Conservation (phyloP, 495 filamentous ascomycete species). For the Trichoderma virens region DNA sequence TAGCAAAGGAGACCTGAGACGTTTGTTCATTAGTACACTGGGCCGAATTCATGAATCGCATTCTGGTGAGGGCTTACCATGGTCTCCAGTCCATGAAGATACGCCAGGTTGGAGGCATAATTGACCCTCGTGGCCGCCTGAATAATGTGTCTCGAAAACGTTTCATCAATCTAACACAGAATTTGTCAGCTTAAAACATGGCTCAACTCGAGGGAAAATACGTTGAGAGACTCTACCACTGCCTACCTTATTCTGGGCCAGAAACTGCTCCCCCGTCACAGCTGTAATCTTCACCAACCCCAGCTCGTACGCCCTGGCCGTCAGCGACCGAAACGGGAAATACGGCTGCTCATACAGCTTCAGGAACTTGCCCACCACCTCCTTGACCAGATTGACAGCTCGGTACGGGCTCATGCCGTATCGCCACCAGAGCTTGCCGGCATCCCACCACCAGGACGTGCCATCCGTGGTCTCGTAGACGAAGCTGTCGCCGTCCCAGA, state of each 20-base stretch:
- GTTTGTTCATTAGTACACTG: slow-evolving; percentile 10
- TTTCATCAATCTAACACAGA: slow-evolving; percentile 43
- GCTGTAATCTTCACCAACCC: slow-evolving; percentile 58
- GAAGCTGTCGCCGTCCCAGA: slow-evolving; percentile 76
- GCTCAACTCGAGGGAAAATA: too few relatives aligned
- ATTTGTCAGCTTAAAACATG: not conserved
- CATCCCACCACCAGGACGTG: slow-evolving; percentile 65
- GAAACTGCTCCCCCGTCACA: slow-evolving; percentile 61
- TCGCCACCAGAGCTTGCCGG: slow-evolving; percentile 70
- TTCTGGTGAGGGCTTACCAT: slow-evolving; percentile 59
- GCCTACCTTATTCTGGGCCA: slow-evolving; percentile 55
- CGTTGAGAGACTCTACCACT: too few relatives aligned
- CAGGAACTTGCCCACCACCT: slow-evolving; percentile 64
- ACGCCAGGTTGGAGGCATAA: slow-evolving; percentile 78
- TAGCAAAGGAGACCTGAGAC: slow-evolving; percentile 56
- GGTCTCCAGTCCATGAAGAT: slow-evolving; percentile 83
- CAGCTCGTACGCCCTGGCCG: slow-evolving; percentile 53
- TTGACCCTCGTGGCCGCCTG: slow-evolving; percentile 93
- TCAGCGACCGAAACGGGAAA: slow-evolving; percentile 78
- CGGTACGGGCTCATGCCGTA: slow-evolving; percentile 75
- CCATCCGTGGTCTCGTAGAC: slow-evolving; percentile 51
- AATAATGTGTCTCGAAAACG: slow-evolving; percentile 75
- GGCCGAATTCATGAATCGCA: not conserved
- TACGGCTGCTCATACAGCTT: slow-evolving; percentile 70
- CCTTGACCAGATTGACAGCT: slow-evolving; percentile 65